A percentile compares a stretch with the other conserved stretches of the same genome.
Evolutionary conservation across 1,139 yeast species (phyloP).

Genomic region (Suzukiozyma palmioleophila): DNA sequence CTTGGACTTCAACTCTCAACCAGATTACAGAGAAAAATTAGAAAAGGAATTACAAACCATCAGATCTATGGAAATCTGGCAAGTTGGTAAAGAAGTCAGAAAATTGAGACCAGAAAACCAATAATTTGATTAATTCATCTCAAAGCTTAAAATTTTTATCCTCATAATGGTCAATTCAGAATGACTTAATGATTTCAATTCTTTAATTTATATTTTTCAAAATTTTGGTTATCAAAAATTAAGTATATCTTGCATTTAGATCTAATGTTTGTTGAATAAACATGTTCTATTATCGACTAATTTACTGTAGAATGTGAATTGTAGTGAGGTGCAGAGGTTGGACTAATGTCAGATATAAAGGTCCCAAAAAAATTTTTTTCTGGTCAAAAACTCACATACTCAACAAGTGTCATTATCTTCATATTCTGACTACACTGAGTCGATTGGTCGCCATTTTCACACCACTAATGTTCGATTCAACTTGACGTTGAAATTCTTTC

Average conservation of each 20-base stretch:
- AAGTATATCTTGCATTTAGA: constrained; percentile 16
- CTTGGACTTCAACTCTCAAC: constrained; percentile 94
- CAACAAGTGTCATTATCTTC: too few species aligned
- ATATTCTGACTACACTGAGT: too few species aligned
- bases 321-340: too few species aligned
- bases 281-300: constrained; percentile 17
- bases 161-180: constrained; percentile 25
- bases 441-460: too few species aligned
- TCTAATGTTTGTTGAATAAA: constrained; percentile 41
- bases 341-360: too few species aligned
- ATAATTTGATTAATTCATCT: constrained; percentile 25
- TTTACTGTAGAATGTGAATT: too few species aligned
- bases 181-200: constrained; percentile 23
- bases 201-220: constrained; percentile 12
- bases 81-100: constrained; percentile 98
- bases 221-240: constrained; percentile 7
- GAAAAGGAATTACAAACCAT: constrained; percentile 90
- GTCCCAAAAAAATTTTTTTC: too few species aligned
- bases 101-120: constrained; percentile 99
- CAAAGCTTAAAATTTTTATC: constrained; percentile 1
- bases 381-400: too few species aligned
- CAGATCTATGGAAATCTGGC: constrained; percentile 99
- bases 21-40: constrained; percentile 95
- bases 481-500: too few species aligned
- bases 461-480: too few species aligned